Evolutionary conservation across 495 filamentous ascomycete species (phyloP).

Genomic region (Aspergillus kassunensis): DNA sequence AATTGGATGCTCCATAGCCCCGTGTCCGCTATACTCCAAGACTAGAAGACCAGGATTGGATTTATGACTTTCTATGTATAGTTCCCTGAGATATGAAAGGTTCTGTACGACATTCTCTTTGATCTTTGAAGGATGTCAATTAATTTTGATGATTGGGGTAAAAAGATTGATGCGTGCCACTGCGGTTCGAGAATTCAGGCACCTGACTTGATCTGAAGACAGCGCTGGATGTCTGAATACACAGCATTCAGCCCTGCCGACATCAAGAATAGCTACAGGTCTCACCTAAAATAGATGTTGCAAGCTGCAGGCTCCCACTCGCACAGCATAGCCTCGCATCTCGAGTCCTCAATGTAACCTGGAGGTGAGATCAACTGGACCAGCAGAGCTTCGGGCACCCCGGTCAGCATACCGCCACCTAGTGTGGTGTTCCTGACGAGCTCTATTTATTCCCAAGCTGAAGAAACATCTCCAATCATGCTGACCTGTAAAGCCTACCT

Average conservation of each 20-base stretch:
- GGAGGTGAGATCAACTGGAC: not conserved
- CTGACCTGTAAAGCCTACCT: not conserved
- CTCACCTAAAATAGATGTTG: not conserved
- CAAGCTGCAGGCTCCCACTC: not conserved
- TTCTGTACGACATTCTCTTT: too few species aligned
- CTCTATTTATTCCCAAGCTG: not conserved
- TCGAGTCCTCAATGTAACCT: not conserved
- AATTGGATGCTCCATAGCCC: too few species aligned
- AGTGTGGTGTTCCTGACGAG: not conserved
- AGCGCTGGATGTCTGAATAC: not conserved
- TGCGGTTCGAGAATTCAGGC: too few species aligned
- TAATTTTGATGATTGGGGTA: too few species aligned
- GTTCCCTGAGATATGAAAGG: too few species aligned
- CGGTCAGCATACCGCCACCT: not conserved
- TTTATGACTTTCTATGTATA: too few species aligned
- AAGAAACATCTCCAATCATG: conserved; percentile 11
- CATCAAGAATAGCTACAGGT: not conserved
- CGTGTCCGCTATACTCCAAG: too few species aligned
- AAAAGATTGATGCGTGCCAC: too few species aligned
- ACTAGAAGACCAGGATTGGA: too few species aligned
- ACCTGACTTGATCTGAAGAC: too few species aligned
- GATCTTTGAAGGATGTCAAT: too few species aligned
- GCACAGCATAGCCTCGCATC: not conserved
- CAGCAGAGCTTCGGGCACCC: not conserved
- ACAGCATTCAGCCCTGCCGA: not conserved